These are phyloP conservation scores for Eucalyptus pauciflora DNA, from an alignment of 345 rosid species.

Conservation along the genomic window DNA sequence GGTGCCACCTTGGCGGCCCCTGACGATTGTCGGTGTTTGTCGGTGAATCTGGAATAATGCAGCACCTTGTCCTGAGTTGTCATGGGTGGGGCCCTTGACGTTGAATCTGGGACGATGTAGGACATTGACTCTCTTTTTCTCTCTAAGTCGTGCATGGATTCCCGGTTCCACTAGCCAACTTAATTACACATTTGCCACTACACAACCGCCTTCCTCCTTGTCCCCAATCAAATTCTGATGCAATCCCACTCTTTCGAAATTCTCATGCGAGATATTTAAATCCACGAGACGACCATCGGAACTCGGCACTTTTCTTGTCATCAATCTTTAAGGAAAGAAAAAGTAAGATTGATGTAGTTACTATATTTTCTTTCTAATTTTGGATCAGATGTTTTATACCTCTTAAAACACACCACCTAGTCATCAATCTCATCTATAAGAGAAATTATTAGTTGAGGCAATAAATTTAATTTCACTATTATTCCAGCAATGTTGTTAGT, in stretches of 20 bases:
- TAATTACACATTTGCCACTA: neutral
- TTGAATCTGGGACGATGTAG: neutral
- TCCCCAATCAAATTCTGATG: neutral
- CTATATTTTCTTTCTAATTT: too few relatives aligned
- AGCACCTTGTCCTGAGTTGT: too few relatives aligned
- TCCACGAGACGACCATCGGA: neutral
- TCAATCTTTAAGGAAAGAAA: too few relatives aligned
- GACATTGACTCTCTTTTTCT: neutral
- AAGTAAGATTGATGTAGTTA: too few relatives aligned
- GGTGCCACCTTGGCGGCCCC: neutral
- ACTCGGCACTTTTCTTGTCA: too few relatives aligned
- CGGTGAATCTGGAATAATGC: too few relatives aligned
- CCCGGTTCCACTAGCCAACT: neutral
- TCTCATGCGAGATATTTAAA: neutral
- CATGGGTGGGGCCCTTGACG: too few relatives aligned
- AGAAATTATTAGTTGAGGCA: too few relatives aligned
- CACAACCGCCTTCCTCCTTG: neutral
- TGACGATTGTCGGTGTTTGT: neutral
- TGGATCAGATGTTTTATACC: accelerated
- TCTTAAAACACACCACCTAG: accelerated
- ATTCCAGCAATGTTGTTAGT: neutral
- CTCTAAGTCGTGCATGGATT: too few relatives aligned
- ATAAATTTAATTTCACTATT: neutral
- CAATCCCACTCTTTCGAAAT: neutral
- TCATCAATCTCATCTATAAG: too few relatives aligned